phyloP scores from a whole-genome alignment of 352 stramenopile genomes.

The Phytopythium sindhum region DNA sequence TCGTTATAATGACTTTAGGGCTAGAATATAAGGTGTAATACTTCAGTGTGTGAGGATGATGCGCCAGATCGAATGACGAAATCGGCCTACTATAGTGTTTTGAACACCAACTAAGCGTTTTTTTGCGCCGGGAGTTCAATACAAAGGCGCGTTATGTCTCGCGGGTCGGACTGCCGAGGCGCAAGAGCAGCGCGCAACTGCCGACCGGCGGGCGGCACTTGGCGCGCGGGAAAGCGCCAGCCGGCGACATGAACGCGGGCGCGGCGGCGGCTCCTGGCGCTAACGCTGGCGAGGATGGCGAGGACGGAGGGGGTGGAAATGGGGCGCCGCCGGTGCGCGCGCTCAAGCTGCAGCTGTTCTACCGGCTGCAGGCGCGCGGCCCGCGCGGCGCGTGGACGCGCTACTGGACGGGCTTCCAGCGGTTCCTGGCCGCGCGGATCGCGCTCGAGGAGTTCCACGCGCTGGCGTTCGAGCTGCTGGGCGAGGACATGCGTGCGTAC shows the following conservation, averaged over 20 bases:
- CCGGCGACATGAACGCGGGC: background rate
- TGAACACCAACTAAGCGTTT: background rate
- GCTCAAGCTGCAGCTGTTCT: conserved; percentile 67
- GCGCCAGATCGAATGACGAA: too few relatives aligned
- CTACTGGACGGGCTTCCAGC: conserved; percentile 62
- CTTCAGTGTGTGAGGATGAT: too few relatives aligned
- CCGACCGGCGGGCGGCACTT: background rate
- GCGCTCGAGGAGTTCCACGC: conserved; percentile 59
- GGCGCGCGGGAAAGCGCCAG: background rate
- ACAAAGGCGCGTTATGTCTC: background rate
- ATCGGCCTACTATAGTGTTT: too few relatives aligned
- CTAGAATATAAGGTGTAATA: too few relatives aligned
- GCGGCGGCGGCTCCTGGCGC: background rate
- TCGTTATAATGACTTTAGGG: too few relatives aligned
- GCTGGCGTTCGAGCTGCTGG: conserved; percentile 39
- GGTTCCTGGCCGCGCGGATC: conserved; percentile 45
- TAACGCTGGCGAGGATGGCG: too few relatives aligned
- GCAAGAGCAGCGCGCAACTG: conserved; percentile 2
- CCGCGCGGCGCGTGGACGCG: conserved; percentile 43
- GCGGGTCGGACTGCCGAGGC: background rate
- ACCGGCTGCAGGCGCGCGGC: conserved; percentile 41
- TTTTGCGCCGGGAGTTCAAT: background rate
- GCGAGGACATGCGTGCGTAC: conserved; percentile 39
- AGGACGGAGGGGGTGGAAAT: background rate
- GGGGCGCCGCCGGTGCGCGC: conserved; percentile 27